phyloP scores from a whole-genome alignment of 306 rosid genomes.

The Vigna unguiculata region DNA sequence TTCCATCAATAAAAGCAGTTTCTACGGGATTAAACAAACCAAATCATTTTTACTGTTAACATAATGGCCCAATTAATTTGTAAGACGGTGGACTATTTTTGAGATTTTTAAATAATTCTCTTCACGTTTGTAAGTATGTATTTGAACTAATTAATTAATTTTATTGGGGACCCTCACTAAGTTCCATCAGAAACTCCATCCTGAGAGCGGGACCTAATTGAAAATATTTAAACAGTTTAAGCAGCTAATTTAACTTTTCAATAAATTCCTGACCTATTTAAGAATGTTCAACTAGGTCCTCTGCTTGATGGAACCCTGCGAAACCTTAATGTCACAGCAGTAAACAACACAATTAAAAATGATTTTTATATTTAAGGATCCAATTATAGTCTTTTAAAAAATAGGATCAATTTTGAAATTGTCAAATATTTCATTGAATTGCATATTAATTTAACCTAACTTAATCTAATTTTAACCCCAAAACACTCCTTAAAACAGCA shows the following conservation, averaged over 20 bases:
- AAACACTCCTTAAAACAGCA: constrained; percentile 27
- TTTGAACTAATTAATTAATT: not conserved
- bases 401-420: not conserved
- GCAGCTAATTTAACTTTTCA: not conserved
- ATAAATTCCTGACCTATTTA: not conserved
- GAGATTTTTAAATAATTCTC: not conserved
- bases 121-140: not conserved
- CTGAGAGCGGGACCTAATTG: not conserved
- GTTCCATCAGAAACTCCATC: not conserved
- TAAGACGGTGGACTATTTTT: not conserved
- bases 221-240: not conserved
- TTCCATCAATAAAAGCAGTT: constrained; percentile 32
- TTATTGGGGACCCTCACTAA: not conserved
- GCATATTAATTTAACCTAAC: not conserved
- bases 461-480: not conserved
- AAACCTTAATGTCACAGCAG: not conserved
- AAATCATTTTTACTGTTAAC: constrained; percentile 23
- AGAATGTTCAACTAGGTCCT: not conserved
- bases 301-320: not conserved
- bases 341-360: not conserved
- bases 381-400: not conserved
- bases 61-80: not conserved
- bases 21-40: constrained; percentile 18
- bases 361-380: not conserved
- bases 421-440: not conserved